Percentiles rank a stretch among this genome's conserved stretches.
Conservation (phyloP, 805 yeast genomes). For the Danielozyma ontarioensis region DNA sequence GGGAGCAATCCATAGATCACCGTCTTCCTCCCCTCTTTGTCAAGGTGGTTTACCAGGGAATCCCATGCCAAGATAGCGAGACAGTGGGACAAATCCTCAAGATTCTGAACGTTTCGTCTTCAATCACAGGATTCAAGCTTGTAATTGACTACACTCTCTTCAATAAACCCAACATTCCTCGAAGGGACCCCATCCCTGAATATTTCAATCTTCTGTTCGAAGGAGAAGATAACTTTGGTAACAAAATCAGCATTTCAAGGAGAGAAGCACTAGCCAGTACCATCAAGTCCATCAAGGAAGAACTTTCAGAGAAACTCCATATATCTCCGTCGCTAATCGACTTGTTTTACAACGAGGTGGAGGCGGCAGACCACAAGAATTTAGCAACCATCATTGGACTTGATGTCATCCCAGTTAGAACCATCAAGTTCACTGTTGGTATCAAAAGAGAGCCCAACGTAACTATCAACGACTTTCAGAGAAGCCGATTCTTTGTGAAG, state of each 20-base stretch:
- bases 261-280: constrained; percentile 18
- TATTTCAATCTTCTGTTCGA: constrained; percentile 16
- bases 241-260: constrained; percentile 5
- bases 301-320: constrained; percentile 10
- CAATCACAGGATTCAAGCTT: constrained; percentile 7
- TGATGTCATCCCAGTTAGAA: constrained; percentile 23
- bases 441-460: neutral
- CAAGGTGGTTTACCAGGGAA: constrained; percentile 8
- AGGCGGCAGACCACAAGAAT: constrained; percentile 3
- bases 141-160: constrained; percentile 20
- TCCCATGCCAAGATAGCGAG: constrained; percentile 7
- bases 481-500: constrained; percentile 11
- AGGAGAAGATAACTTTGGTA: constrained; percentile 6
- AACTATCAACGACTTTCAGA: neutral
- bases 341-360: constrained; percentile 4
- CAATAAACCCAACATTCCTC: constrained; percentile 13
- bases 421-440: constrained; percentile 7
- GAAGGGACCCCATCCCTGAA: constrained; percentile 19
- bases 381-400: constrained; percentile 12
- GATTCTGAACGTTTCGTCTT: constrained; percentile 2
- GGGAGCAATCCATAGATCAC: constrained; percentile 20
- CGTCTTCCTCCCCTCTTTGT: constrained; percentile 22
- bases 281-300: constrained; percentile 12
- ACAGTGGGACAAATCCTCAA: constrained; percentile 9
- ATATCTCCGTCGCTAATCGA: constrained; percentile 6